phyloP scores from a whole-genome alignment of 768 basidiomycete species.

The Russula griseocarnosa region DNA sequence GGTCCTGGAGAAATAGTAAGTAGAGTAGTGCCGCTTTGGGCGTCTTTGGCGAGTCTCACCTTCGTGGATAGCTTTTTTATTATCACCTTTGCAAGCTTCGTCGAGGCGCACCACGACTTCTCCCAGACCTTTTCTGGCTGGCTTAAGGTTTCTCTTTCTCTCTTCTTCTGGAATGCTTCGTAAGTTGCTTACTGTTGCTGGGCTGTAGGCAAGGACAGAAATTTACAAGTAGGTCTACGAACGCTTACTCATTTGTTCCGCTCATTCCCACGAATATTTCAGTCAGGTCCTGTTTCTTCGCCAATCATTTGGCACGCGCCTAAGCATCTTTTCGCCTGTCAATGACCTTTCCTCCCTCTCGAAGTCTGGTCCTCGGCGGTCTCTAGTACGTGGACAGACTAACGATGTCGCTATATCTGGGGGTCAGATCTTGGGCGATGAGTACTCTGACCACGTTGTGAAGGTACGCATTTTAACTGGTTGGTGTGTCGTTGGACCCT shows the following conservation, averaged over 20 bases:
- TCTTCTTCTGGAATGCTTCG: neutral
- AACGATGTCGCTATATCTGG: conserved; percentile 73
- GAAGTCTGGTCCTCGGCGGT: conserved; percentile 56
- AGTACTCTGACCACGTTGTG: conserved; percentile 92
- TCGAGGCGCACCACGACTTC: conserved; percentile 59
- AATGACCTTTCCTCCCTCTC: conserved; percentile 83
- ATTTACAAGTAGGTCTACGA: conserved; percentile 78
- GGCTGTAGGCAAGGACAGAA: conserved; percentile 65
- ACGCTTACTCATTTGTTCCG: neutral
- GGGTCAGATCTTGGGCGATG: conserved; percentile 87
- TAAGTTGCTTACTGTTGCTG: neutral
- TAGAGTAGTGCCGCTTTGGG: conserved; percentile 8
- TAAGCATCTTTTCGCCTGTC: conserved; percentile 89
- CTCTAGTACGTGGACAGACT: conserved; percentile 61
- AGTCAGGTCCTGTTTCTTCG: conserved; percentile 87
- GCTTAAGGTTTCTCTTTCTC: conserved; percentile 60
- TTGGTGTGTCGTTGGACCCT: neutral
- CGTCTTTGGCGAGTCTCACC: conserved; percentile 3
- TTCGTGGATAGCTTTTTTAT: conserved; percentile 71
- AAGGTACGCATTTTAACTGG: conserved; percentile 48
- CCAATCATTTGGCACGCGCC: conserved; percentile 70
- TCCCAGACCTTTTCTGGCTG: conserved; percentile 76
- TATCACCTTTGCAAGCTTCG: conserved; percentile 88
- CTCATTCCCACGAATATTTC: conserved; percentile 6
- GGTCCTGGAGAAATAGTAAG: conserved; percentile 88